Percentiles rank a stretch among this genome's conserved stretches.
Conservation (phyloP, 345 rosid genomes). For the Firmiana major region DNA sequence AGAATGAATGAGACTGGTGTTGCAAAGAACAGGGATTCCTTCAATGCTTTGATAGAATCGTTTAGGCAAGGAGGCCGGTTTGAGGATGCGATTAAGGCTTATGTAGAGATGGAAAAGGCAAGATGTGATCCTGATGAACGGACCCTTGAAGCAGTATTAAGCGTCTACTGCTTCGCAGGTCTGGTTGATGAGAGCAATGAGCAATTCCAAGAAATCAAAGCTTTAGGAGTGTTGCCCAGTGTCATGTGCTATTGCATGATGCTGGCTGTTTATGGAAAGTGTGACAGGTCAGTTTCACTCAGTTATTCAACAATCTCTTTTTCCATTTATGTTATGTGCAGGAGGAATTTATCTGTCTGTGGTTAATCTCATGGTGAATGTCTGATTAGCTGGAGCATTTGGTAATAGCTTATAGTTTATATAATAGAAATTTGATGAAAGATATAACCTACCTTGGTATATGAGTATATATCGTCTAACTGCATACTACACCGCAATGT, state of each 20-base stretch:
- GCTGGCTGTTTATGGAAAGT: constrained; percentile 87
- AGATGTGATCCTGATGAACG: constrained; percentile 81
- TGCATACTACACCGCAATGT: background rate
- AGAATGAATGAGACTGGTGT: constrained; percentile 67
- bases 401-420: constrained; percentile 1
- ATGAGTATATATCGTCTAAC: background rate
- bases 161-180: constrained; percentile 80
- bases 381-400: background rate
- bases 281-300: constrained; percentile 57
- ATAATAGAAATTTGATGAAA: background rate
- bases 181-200: constrained; percentile 88
- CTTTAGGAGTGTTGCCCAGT: constrained; percentile 71
- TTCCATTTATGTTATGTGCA: background rate
- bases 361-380: background rate
- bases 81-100: constrained; percentile 90
- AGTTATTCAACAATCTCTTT: constrained; percentile 7
- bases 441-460: background rate
- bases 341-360: constrained; percentile 4
- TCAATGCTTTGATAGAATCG: constrained; percentile 85
- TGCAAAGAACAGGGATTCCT: constrained; percentile 64
- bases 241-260: constrained; percentile 91
- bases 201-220: constrained; percentile 87
- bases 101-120: constrained; percentile 81
- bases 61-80: constrained; percentile 85
- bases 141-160: constrained; percentile 85